Conservation (phyloP, 31 red algal genomes). For the Odonthalia washingtoniensis region DNA sequence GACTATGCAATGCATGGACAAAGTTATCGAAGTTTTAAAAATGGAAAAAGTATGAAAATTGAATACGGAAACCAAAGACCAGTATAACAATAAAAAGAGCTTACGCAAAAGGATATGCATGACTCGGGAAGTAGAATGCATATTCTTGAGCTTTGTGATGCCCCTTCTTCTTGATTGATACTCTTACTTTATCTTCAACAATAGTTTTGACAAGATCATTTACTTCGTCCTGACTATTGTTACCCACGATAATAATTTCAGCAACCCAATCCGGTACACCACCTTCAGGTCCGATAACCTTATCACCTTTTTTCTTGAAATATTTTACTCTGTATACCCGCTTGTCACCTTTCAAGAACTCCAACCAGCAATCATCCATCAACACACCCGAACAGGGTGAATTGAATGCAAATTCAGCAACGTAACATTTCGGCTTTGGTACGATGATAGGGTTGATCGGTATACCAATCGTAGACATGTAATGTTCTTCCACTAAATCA, state of each 20-base stretch:
- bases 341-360: constrained; percentile 35
- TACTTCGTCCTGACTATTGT: constrained; percentile 29
- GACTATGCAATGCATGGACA: too few species aligned
- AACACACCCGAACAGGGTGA: constrained; percentile 88
- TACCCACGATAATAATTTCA: constrained; percentile 77
- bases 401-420: constrained; percentile 88
- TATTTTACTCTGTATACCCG: constrained; percentile 66
- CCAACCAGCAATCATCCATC: constrained; percentile 73
- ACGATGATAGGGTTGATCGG: constrained; percentile 76
- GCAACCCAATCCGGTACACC: constrained; percentile 91
- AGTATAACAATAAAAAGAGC: too few species aligned
- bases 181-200: neutral
- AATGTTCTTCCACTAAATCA: constrained; percentile 96
- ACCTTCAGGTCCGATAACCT: constrained; percentile 86
- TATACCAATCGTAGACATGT: constrained; percentile 87
- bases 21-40: too few species aligned
- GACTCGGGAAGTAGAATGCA: neutral
- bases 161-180: constrained; percentile 1
- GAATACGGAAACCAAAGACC: too few species aligned
- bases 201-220: constrained; percentile 59
- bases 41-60: too few species aligned
- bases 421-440: constrained; percentile 50
- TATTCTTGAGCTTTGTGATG: neutral
- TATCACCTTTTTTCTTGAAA: constrained; percentile 77
- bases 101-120: neutral